Evolutionary conservation across 2,329 filamentous ascomycete species (phyloP).

Genomic region (Colletotrichum abscissum): DNA sequence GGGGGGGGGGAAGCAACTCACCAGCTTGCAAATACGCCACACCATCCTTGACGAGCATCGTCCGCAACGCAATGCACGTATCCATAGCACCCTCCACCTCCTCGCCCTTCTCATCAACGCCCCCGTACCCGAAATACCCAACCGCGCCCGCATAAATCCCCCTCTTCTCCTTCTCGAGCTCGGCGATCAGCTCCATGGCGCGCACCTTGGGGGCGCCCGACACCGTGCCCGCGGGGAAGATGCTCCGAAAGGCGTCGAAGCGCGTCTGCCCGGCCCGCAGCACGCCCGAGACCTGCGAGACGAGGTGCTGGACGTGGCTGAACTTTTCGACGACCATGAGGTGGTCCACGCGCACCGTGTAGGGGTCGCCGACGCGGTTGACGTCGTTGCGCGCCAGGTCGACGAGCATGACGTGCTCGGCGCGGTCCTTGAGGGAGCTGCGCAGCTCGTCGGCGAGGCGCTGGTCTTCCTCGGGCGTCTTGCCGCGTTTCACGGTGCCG

Average conservation of each 20-base stretch:
- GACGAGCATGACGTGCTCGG: constrained; percentile 97
- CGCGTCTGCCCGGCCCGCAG: constrained; percentile 84
- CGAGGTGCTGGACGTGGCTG: constrained; percentile 96
- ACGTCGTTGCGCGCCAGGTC: constrained; percentile 96
- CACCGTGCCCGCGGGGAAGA: constrained; percentile 97
- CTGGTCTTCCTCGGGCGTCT: constrained; percentile 83
- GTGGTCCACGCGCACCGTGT: constrained; percentile 89
- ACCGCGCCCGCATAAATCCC: constrained; percentile 96
- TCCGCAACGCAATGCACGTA: constrained; percentile 82
- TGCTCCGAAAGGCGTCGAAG: constrained; percentile 95
- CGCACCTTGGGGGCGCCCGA: constrained; percentile 95
- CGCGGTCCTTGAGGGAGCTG: constrained; percentile 87
- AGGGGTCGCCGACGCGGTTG: constrained; percentile 93
- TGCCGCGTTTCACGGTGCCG: constrained; percentile 90
- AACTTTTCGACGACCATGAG: constrained; percentile 96
- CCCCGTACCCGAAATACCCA: constrained; percentile 93
- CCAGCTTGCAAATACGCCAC: constrained; percentile 90
- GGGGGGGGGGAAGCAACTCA: constrained; percentile 43
- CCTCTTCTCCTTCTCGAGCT: constrained; percentile 92
- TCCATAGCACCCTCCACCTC: constrained; percentile 89
- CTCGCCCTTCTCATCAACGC: constrained; percentile 71
- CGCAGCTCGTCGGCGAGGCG: constrained; percentile 81
- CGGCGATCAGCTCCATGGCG: constrained; percentile 97
- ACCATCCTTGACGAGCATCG: constrained; percentile 93
- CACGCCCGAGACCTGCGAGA: constrained; percentile 95